These are phyloP conservation scores for Effrenium voratum DNA, from an alignment of 73 alveolate species.

Conservation along the genomic window DNA sequence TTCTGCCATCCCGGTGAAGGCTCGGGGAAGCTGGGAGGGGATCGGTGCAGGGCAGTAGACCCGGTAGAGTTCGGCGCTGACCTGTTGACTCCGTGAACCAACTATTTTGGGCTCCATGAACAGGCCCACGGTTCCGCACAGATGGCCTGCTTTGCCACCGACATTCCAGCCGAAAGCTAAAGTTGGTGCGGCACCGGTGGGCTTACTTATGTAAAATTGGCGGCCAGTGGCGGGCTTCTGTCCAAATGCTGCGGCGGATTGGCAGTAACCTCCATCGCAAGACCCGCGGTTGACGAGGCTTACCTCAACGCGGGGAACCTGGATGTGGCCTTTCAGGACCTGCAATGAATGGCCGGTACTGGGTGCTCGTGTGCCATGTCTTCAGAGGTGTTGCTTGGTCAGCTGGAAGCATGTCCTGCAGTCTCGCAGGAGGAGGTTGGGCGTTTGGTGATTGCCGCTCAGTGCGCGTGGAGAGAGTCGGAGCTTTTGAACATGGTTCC, in stretches of 20 bases:
- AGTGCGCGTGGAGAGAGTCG: background rate
- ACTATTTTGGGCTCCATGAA: no score
- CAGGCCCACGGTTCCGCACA: no score
- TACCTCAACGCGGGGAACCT: constrained; percentile 77
- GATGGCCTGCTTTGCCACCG: no score
- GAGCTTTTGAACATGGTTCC: background rate
- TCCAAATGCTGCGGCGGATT: no score
- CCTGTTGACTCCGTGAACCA: no score
- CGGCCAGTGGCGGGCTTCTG: background rate
- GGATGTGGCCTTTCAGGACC: constrained; percentile 80
- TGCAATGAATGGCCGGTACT: background rate
- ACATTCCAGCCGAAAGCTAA: background rate
- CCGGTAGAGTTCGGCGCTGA: no score
- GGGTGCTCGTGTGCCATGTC: background rate
- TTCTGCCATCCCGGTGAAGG: constrained; percentile 83
- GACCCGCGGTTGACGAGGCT: constrained; percentile 51
- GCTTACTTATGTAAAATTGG: no score
- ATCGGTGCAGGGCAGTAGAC: no score
- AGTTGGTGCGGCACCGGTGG: background rate
- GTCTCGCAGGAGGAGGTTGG: constrained; percentile 53
- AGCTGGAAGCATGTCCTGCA: background rate
- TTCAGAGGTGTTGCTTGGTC: background rate
- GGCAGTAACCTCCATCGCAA: no score
- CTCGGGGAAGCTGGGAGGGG: no score
- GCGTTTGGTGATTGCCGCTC: constrained; percentile 49